These are phyloP conservation scores for Podaxis sp. DNA, from an alignment of 768 basidiomycete species.

Conservation along the genomic window DNA sequence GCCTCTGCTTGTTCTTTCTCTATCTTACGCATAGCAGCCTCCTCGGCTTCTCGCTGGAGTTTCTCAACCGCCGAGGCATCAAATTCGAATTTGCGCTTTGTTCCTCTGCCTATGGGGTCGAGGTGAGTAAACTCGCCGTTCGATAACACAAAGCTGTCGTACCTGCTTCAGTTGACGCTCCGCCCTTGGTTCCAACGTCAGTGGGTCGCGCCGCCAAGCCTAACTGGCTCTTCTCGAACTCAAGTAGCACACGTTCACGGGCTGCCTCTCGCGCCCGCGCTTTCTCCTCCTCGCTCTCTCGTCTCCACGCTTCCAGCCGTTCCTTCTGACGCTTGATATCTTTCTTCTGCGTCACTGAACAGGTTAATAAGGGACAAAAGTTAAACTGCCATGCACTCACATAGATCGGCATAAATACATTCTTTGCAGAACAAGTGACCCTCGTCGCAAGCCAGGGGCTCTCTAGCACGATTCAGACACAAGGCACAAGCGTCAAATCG, in stretches of 20 bases:
- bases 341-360: slow-evolving; percentile 80
- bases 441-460: slow-evolving; percentile 78
- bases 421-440: slow-evolving; percentile 97
- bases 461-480: slow-evolving; percentile 80
- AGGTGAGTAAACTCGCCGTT: neutral
- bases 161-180: slow-evolving; percentile 35
- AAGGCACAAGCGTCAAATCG: slow-evolving; percentile 89
- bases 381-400: slow-evolving; percentile 39
- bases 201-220: slow-evolving; percentile 53
- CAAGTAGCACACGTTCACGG: slow-evolving; percentile 81
- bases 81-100: slow-evolving; percentile 87
- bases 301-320: slow-evolving; percentile 68
- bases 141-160: neutral
- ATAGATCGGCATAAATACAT: slow-evolving; percentile 83
- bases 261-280: slow-evolving; percentile 68
- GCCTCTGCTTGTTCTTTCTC: slow-evolving; percentile 85
- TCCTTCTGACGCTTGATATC: slow-evolving; percentile 91
- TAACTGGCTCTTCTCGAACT: slow-evolving; percentile 88
- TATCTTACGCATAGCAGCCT: slow-evolving; percentile 79
- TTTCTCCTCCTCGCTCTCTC: slow-evolving; percentile 80
- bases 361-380: slow-evolving; percentile 12
- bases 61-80: slow-evolving; percentile 68
- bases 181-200: slow-evolving; percentile 38
- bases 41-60: slow-evolving; percentile 80
- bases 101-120: slow-evolving; percentile 45